These are phyloP conservation scores for Beauveria sp. DNA, from an alignment of 2,329 filamentous ascomycete genomes.

Conservation along the genomic window DNA sequence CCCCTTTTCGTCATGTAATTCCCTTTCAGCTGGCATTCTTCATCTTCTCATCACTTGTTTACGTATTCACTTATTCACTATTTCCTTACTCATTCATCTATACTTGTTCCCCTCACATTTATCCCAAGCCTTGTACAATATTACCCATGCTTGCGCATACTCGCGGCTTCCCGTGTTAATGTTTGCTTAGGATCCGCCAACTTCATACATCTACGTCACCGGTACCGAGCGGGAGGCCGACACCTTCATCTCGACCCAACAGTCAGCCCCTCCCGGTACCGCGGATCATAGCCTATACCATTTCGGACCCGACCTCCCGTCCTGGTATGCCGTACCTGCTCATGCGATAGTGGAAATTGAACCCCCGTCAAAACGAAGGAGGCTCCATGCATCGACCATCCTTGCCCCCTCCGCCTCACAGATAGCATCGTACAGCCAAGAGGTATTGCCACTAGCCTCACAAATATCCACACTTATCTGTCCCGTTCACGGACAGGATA, in stretches of 20 bases:
- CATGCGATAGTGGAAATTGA: neutral
- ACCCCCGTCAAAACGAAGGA: neutral
- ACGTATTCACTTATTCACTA: too few species aligned
- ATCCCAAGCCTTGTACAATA: neutral
- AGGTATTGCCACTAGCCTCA: neutral
- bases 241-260: neutral
- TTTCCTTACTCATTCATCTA: neutral
- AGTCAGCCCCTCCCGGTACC: neutral
- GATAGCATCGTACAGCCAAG: neutral
- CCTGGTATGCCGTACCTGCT: neutral
- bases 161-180: conserved; percentile 5
- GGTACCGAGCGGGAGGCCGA: neutral
- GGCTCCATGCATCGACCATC: neutral
- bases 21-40: neutral
- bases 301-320: neutral
- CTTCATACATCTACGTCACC: neutral
- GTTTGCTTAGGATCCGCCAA: conserved; percentile 3
- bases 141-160: neutral
- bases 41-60: neutral
- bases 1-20: neutral
- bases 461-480: neutral
- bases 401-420: neutral
- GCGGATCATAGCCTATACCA: neutral
- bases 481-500: neutral
- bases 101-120: too few species aligned